These are phyloP conservation scores for Flaveria brownii DNA, from an alignment of 129 eudicot species.

Conservation along the genomic window DNA sequence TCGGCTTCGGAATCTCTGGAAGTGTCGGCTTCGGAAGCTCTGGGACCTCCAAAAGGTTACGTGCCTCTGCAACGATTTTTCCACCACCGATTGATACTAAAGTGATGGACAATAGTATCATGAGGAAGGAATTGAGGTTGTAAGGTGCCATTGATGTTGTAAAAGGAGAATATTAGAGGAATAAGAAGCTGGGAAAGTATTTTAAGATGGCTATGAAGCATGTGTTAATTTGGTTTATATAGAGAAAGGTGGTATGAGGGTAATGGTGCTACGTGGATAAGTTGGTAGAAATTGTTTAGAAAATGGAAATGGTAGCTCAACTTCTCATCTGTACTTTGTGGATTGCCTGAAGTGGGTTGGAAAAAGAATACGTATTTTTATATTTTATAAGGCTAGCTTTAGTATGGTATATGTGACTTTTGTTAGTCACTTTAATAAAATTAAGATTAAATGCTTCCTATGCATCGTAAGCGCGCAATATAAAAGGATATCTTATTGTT, in stretches of 20 bases:
- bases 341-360: neutral
- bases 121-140: constrained; percentile 2
- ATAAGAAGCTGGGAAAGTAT: neutral
- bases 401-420: neutral
- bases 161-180: neutral
- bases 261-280: neutral
- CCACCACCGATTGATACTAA: constrained; percentile 14
- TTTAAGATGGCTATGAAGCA: neutral
- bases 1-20: constrained; percentile 18
- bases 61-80: constrained; percentile 15
- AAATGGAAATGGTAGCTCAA: constrained; percentile 21
- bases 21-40: constrained; percentile 21
- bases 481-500: neutral
- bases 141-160: constrained; percentile 26
- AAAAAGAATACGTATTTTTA: neutral
- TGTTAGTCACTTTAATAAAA: neutral
- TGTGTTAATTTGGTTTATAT: neutral
- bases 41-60: constrained; percentile 29
- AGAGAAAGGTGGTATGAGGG: neutral
- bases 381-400: neutral
- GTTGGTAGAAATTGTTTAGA: constrained; percentile 11
- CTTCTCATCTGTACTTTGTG: constrained; percentile 15
- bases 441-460: too few species aligned
- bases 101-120: constrained; percentile 22
- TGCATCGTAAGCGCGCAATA: too few species aligned